Percentiles rank a stretch among this genome's conserved stretches.
Evolutionary conservation across 1,139 yeast genomes (phyloP).

Genomic region (Candida dubliniensis): DNA sequence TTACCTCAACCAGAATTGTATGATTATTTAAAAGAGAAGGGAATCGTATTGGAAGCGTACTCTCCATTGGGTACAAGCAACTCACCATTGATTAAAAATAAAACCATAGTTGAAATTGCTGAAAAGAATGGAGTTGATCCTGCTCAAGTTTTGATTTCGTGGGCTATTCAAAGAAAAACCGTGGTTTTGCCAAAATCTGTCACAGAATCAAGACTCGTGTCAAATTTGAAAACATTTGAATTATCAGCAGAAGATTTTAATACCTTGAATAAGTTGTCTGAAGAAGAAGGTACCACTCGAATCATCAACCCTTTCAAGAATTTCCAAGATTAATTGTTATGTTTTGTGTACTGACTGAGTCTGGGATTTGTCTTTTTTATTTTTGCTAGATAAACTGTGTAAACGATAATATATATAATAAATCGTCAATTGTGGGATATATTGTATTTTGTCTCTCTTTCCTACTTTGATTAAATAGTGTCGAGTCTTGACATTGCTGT

Average conservation of each 20-base stretch:
- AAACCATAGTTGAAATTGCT: conserved; percentile 41
- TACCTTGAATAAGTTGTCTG: conserved; percentile 29
- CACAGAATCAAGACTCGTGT: conserved; percentile 31
- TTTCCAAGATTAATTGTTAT: too few species aligned
- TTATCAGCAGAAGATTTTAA: conserved; percentile 35
- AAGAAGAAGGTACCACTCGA: conserved; percentile 31
- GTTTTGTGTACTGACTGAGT: too few species aligned
- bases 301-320: conserved; percentile 20
- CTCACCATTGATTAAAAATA: conserved; percentile 51
- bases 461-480: too few species aligned
- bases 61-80: conserved; percentile 60
- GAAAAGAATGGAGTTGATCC: conserved; percentile 42
- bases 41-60: conserved; percentile 54
- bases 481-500: too few species aligned
- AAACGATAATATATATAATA: too few species aligned
- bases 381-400: too few species aligned
- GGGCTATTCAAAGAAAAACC: conserved; percentile 53
- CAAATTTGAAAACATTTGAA: conserved; percentile 31
- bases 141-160: conserved; percentile 50
- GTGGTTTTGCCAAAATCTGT: conserved; percentile 57
- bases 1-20: conserved; percentile 53
- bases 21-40: conserved; percentile 41
- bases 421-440: too few species aligned
- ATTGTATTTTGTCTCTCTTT: too few species aligned
- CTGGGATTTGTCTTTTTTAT: too few species aligned